Percentiles rank a stretch among this genome's conserved stretches.
Conservation (phyloP, 2,329 filamentous ascomycete genomes). For the Alternaria panax region DNA sequence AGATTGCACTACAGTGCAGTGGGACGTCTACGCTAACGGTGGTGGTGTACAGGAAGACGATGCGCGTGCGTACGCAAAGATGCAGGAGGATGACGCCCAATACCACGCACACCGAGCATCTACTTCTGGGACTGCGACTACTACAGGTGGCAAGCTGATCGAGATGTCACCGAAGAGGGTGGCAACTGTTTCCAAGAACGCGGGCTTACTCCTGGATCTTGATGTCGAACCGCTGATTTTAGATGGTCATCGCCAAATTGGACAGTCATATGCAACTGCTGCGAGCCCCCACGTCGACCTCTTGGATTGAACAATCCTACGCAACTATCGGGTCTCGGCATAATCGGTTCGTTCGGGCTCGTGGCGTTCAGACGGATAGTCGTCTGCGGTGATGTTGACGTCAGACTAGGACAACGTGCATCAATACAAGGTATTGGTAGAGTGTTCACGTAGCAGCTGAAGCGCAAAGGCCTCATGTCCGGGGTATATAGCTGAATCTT, state of each 20-base stretch:
- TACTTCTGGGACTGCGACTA: not conserved
- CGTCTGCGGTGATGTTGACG: not conserved
- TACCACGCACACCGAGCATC: constrained; percentile 14
- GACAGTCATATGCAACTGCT: constrained; percentile 7
- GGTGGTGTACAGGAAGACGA: constrained; percentile 31
- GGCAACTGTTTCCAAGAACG: constrained; percentile 15
- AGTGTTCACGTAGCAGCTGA: not conserved
- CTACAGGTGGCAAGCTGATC: constrained; percentile 19
- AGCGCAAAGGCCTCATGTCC: constrained; percentile 6
- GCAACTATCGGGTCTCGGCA: not conserved
- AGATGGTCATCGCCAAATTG: not conserved
- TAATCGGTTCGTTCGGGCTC: not conserved
- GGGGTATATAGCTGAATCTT: constrained; percentile 17
- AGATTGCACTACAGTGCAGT: constrained; percentile 12
- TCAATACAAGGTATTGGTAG: not conserved
- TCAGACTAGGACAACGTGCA: not conserved
- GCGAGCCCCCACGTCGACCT: constrained; percentile 15
- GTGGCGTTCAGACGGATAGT: not conserved
- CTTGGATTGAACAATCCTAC: constrained; percentile 19
- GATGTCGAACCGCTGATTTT: not conserved
- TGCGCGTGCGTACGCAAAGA: constrained; percentile 18
- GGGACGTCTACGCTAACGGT: constrained; percentile 18
- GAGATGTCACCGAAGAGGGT: constrained; percentile 24
- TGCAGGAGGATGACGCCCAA: constrained; percentile 20
- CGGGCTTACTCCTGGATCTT: constrained; percentile 30